These are phyloP conservation scores for Suhomyces terraborum DNA, from an alignment of 1,139 yeast species.

Conservation along the genomic window DNA sequence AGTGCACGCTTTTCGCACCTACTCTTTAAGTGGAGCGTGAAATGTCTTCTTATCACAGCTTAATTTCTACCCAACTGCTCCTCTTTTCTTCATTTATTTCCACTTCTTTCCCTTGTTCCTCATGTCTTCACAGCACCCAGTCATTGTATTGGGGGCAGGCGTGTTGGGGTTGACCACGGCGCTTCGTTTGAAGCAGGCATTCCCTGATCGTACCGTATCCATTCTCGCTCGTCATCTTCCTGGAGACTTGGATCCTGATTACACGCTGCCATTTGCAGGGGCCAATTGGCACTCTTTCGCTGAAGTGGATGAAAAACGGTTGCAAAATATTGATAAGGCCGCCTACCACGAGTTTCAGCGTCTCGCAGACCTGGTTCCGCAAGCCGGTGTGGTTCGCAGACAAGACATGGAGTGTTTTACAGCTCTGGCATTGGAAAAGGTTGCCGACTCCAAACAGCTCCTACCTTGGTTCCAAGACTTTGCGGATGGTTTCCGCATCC, in stretches of 20 bases:
- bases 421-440: slow-evolving; percentile 22
- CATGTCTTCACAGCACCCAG: neutral
- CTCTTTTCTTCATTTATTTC: no score
- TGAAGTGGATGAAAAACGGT: slow-evolving; percentile 27
- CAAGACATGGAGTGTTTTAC: slow-evolving; percentile 34
- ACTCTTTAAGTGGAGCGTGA: no score
- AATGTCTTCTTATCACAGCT: no score
- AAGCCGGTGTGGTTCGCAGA: slow-evolving; percentile 46
- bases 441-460: slow-evolving; percentile 19
- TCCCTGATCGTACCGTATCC: slow-evolving; percentile 27
- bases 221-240: slow-evolving; percentile 41
- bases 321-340: slow-evolving; percentile 40
- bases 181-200: slow-evolving; percentile 28
- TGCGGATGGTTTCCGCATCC: slow-evolving; percentile 35
- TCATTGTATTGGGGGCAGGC: slow-evolving; percentile 45
- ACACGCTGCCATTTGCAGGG: slow-evolving; percentile 47
- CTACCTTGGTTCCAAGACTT: slow-evolving; percentile 50
- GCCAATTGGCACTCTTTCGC: slow-evolving; percentile 54
- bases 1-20: no score
- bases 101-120: neutral
- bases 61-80: no score
- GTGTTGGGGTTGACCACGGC: slow-evolving; percentile 46
- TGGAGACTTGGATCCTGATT: slow-evolving; percentile 40
- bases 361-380: slow-evolving; percentile 44
- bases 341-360: slow-evolving; percentile 43